Conservation (phyloP, 345 rosid genomes). For the Eucalyptus viminalis region DNA sequence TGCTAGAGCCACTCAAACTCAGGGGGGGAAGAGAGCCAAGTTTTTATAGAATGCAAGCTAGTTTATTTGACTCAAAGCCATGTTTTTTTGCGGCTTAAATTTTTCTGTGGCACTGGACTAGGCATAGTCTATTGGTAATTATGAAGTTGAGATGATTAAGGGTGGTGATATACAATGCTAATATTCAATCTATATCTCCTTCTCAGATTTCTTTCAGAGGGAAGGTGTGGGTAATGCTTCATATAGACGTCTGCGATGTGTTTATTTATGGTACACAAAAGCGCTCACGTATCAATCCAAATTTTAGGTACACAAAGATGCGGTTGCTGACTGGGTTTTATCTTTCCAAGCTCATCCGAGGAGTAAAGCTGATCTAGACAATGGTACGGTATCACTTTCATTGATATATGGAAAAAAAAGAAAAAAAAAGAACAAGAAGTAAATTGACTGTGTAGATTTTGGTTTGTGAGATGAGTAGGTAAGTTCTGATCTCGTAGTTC, state of each 20-base stretch:
- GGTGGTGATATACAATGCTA: background rate
- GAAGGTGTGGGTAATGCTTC: background rate
- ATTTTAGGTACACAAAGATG: conserved; percentile 29
- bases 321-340: conserved; percentile 61
- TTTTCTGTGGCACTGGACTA: background rate
- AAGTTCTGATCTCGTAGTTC: background rate
- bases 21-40: background rate
- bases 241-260: background rate
- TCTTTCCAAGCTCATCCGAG: conserved; percentile 62
- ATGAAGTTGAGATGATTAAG: background rate
- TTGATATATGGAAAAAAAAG: background rate
- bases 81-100: background rate
- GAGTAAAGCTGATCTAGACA: conserved; percentile 16
- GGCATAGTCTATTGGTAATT: background rate
- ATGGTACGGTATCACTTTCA: conserved; percentile 29
- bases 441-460: background rate
- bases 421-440: background rate
- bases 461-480: background rate
- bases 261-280: background rate
- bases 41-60: background rate
- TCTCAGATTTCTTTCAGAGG: background rate
- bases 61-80: background rate
- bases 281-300: background rate
- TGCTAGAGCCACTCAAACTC: background rate
- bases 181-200: background rate